These are phyloP conservation scores for Cladobotryum mycophilum DNA, from an alignment of 2,329 filamentous ascomycete species.

Conservation along the genomic window DNA sequence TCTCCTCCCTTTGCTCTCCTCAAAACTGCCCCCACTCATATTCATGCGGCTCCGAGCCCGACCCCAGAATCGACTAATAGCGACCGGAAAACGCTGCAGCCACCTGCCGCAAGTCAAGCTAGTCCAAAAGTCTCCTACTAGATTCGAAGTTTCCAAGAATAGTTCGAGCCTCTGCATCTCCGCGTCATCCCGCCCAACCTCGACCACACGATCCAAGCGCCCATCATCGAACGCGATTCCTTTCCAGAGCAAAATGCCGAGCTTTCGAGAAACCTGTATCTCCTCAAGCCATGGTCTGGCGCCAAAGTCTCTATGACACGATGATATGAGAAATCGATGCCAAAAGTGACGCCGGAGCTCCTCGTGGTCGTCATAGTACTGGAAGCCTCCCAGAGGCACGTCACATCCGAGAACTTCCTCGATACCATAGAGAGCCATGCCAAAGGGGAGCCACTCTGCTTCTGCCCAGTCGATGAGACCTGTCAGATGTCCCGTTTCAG, in stretches of 20 bases:
- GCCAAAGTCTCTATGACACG: background rate
- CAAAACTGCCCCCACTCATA: no score
- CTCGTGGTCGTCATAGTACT: constrained; percentile 39
- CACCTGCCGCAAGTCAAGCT: background rate
- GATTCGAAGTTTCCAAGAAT: constrained; percentile 13
- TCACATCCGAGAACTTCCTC: constrained; percentile 52
- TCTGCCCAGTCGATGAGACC: constrained; percentile 62
- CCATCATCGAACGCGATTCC: constrained; percentile 59
- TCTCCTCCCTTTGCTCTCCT: no score
- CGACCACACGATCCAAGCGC: constrained; percentile 50
- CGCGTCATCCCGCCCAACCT: constrained; percentile 40
- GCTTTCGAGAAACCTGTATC: constrained; percentile 26
- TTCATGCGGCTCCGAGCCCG: background rate
- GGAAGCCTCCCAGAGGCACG: constrained; percentile 27
- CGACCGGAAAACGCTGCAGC: background rate
- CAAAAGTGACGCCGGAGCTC: constrained; percentile 46
- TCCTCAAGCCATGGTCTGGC: background rate
- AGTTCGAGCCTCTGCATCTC: constrained; percentile 48
- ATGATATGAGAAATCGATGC: constrained; percentile 28
- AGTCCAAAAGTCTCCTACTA: background rate
- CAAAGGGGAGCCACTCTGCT: constrained; percentile 54
- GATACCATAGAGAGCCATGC: constrained; percentile 52
- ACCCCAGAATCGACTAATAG: background rate
- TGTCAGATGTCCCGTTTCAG: constrained; percentile 35
- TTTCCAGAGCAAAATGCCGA: constrained; percentile 57